Evolutionary conservation across 139 green algal species (phyloP).

Genomic region (Mesotaenium endlicherianum): DNA sequence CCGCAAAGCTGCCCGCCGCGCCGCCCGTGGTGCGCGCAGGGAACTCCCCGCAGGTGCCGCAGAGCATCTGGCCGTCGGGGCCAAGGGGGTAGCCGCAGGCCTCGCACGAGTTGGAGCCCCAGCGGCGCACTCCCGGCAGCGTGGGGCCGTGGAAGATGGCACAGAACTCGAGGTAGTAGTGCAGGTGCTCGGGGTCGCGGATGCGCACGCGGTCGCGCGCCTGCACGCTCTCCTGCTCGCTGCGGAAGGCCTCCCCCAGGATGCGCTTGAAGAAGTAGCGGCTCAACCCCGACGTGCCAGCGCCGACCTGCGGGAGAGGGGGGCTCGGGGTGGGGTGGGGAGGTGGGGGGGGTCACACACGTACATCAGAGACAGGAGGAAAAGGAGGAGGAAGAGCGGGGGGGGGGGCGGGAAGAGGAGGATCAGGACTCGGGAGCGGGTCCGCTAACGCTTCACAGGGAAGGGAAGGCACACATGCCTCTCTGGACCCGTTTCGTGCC

Average conservation of each 20-base stretch:
- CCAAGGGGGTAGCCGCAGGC: conserved; percentile 16
- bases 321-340: not conserved
- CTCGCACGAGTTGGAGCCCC: not conserved
- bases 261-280: not conserved
- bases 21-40: not conserved
- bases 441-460: too few species aligned
- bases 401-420: not conserved
- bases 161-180: conserved; percentile 33
- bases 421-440: too few species aligned
- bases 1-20: not conserved
- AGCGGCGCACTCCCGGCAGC: not conserved
- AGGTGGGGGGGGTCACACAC: not conserved
- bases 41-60: conserved; percentile 20
- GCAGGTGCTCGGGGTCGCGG: conserved; percentile 30
- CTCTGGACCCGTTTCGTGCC: too few species aligned
- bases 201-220: conserved; percentile 24
- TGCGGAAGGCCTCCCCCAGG: not conserved
- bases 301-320: conserved; percentile 8
- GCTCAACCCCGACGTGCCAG: not conserved
- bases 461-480: too few species aligned
- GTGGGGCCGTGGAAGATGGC: not conserved
- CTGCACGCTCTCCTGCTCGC: not conserved
- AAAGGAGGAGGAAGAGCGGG: not conserved
- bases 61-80: conserved; percentile 5
- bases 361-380: not conserved